Evolutionary conservation across 2,329 filamentous ascomycete species (phyloP), one percentile per base, ranked within the genome.

Genomic region (Cercospora zeae-maydis): DNA sequence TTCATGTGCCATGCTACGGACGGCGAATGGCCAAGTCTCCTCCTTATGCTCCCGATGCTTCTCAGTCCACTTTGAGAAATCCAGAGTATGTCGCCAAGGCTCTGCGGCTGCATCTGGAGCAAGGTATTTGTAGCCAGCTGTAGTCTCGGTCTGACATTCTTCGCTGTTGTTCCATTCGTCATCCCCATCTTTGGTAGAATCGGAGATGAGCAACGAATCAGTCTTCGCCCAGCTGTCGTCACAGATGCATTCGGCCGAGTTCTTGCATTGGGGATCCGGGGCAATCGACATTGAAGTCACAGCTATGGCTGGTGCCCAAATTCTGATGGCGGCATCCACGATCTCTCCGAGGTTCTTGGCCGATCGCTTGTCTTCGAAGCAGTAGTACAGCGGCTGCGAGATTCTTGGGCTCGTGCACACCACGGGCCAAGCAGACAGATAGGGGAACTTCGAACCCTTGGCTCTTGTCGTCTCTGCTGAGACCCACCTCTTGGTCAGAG

Each of bases 191-290:
- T 42, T 63, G 3, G 68, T 69, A 14, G 55, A 57, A 16, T 71
- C 69, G 1, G 27, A 56, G 10, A 71, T 69, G 2, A 68, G 53
- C 27, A 71, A 59, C 10, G 67, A 58, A 55, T 71, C 68, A 3
- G 36, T 21, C 1, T 58, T 56, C 4, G 47, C 52, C 6, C 57
- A n/a, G 3, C 2, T 7, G 21, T 54, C 19, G 8, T 13, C 31
- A 58, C 66, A 67, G 19, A 63, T 19, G 13, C 63, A 61, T 1
- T 59, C 30, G 4, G 57, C 54, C 2, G 56, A 31, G 9, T 21
- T 55, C 13, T 16, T 59, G 30, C 62, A 62, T 2, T 47, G 31
- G 1, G 63, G 61, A 39, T 67, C 69, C 2, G 63, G 65, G 0
- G 62, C 57, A 21, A 70, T 66, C 1, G 37, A 37, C 30, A 71